These are phyloP conservation scores for Cordyceps militaris DNA, from an alignment of 2,329 filamentous ascomycete genomes.

Conservation along the genomic window DNA sequence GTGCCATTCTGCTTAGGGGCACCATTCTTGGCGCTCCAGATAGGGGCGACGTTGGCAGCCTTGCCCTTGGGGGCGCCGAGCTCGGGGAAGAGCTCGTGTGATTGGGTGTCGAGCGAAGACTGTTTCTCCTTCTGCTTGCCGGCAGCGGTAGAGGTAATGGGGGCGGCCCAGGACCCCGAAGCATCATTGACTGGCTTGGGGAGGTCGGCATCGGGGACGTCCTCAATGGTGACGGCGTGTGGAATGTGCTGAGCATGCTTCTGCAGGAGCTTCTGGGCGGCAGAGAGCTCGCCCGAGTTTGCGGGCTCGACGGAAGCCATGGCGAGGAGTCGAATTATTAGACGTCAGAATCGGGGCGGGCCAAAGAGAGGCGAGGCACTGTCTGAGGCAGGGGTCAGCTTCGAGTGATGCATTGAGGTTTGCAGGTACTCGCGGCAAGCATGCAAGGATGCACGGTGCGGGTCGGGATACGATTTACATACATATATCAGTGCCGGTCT, in stretches of 20 bases:
- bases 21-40: constrained; percentile 70
- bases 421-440: background rate
- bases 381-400: background rate
- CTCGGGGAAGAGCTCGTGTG: constrained; percentile 89
- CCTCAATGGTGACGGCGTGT: constrained; percentile 67
- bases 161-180: constrained; percentile 40
- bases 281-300: constrained; percentile 38
- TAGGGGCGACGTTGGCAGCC: constrained; percentile 57
- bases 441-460: background rate
- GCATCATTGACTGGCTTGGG: constrained; percentile 41
- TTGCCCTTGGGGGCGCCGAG: constrained; percentile 67
- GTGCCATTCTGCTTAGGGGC: constrained; percentile 49
- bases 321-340: constrained; percentile 17
- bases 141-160: constrained; percentile 55
- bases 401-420: background rate
- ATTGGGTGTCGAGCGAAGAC: constrained; percentile 64
- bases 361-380: background rate
- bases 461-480: background rate
- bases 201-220: constrained; percentile 74
- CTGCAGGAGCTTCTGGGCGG: constrained; percentile 56
- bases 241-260: constrained; percentile 47
- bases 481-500: background rate
- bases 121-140: constrained; percentile 59
- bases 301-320: constrained; percentile 34
- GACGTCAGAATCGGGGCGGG: constrained; percentile 14